A percentile compares a stretch with the other conserved stretches of the same genome.
phyloP scores from a whole-genome alignment of 257 asterid genomes.

The Cinchona pubescens region DNA sequence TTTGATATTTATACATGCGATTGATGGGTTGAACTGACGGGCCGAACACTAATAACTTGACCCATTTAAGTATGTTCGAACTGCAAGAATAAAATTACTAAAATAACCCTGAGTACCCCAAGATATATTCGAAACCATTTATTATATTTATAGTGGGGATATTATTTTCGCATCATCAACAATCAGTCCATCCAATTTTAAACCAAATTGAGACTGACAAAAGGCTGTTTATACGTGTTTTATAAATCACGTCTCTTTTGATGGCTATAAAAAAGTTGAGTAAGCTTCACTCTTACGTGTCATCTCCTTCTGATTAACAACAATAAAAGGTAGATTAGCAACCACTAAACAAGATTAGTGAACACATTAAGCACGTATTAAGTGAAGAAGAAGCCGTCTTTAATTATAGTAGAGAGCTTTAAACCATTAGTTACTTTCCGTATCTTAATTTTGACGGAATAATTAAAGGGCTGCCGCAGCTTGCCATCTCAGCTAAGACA shows the following conservation, averaged over 20 bases:
- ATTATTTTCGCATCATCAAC: too few species aligned
- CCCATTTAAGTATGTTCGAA: too few species aligned
- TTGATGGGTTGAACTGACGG: too few species aligned
- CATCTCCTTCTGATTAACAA: neutral
- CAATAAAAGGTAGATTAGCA: conserved; percentile 11
- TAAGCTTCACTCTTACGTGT: conserved; percentile 14
- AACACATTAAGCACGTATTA: neutral
- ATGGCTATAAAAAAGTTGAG: neutral
- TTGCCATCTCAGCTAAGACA: neutral
- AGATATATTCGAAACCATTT: too few species aligned
- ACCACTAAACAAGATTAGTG: conserved; percentile 1
- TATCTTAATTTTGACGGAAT: conserved; percentile 11
- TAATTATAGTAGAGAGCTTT: conserved; percentile 8
- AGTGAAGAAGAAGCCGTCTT: neutral
- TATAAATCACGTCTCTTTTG: conserved; percentile 2
- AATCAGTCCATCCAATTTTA: too few species aligned
- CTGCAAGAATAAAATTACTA: too few species aligned
- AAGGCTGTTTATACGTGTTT: neutral
- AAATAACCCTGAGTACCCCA: too few species aligned
- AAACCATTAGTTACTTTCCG: conserved; percentile 8
- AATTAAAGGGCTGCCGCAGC: conserved; percentile 2
- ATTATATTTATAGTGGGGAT: too few species aligned
- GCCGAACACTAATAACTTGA: too few species aligned
- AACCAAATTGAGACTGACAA: neutral
- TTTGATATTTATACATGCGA: too few species aligned